A percentile compares a stretch with the other conserved stretches of the same genome.
Evolutionary conservation across 2,329 filamentous ascomycete species (phyloP).

Genomic region (Ophiostoma himal-ulmi): DNA sequence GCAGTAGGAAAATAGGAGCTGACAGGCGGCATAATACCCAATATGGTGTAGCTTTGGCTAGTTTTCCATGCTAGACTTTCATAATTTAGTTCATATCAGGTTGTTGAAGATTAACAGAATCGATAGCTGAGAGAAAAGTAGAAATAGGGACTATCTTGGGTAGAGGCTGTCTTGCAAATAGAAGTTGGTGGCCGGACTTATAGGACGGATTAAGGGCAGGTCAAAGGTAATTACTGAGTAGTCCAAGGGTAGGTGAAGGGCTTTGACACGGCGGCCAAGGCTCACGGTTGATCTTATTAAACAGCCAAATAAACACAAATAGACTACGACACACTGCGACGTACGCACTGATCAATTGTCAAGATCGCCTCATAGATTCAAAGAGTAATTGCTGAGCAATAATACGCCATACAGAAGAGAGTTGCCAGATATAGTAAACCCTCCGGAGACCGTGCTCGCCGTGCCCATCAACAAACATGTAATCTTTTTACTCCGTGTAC

Average conservation of each 20-base stretch:
- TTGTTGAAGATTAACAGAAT: neutral
- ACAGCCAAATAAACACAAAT: neutral
- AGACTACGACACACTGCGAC: neutral
- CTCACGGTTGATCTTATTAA: neutral
- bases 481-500: too few relatives aligned
- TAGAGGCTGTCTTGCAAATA: too few relatives aligned
- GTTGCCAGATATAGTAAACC: neutral
- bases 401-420: neutral
- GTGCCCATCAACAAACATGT: neutral
- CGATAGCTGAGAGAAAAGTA: neutral
- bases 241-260: too few relatives aligned
- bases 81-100: neutral
- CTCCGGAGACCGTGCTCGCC: neutral
- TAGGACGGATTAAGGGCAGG: neutral
- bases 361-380: neutral
- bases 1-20: neutral
- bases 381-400: neutral
- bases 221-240: neutral
- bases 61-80: neutral
- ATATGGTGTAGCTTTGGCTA: neutral
- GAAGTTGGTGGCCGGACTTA: neutral
- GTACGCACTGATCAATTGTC: neutral
- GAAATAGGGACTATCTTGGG: neutral
- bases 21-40: slow-evolving; percentile 3
- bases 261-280: neutral